Evolutionary conservation across 495 filamentous ascomycete species (phyloP).

Genomic region (Penicillium psychrofluorescens): DNA sequence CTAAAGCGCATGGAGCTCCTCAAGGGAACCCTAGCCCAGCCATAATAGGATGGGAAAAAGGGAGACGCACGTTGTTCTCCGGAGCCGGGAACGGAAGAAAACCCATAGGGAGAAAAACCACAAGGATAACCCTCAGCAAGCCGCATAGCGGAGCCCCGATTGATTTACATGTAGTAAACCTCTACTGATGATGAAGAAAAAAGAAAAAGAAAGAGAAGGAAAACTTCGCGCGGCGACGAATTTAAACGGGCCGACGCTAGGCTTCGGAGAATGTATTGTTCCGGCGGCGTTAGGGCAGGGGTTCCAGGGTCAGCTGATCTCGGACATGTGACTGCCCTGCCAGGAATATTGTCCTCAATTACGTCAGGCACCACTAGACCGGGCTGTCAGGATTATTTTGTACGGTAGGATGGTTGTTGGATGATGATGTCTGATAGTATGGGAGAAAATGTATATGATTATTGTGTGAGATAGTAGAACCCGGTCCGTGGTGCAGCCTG

Average conservation of each 20-base stretch:
- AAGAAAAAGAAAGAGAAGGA: slow-evolving; percentile 23
- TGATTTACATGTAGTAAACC: slow-evolving; percentile 41
- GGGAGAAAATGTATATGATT: no score
- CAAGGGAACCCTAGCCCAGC: slow-evolving; percentile 41
- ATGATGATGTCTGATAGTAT: no score
- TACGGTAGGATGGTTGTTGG: no score
- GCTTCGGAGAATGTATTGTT: slow-evolving; percentile 6
- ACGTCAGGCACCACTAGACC: no score
- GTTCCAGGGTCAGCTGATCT: no score
- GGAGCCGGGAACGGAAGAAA: slow-evolving; percentile 45
- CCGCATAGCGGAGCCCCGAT: slow-evolving; percentile 37
- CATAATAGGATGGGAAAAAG: slow-evolving; percentile 42
- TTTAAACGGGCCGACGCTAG: slow-evolving; percentile 7
- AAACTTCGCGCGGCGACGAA: not conserved
- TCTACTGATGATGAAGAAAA: slow-evolving; percentile 46
- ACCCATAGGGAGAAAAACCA: slow-evolving; percentile 34
- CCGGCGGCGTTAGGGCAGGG: slow-evolving; percentile 1
- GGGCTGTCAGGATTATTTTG: no score
- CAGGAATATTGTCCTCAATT: no score
- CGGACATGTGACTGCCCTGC: not conserved
- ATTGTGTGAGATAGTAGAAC: no score
- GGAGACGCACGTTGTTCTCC: slow-evolving; percentile 33
- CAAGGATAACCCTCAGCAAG: slow-evolving; percentile 45
- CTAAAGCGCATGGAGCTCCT: slow-evolving; percentile 42
- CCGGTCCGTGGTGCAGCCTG: no score